Percentiles rank a stretch among this genome's conserved stretches.
These are phyloP conservation scores for Datisca glomerata DNA, from an alignment of 306 rosid species.

Conservation along the genomic window DNA sequence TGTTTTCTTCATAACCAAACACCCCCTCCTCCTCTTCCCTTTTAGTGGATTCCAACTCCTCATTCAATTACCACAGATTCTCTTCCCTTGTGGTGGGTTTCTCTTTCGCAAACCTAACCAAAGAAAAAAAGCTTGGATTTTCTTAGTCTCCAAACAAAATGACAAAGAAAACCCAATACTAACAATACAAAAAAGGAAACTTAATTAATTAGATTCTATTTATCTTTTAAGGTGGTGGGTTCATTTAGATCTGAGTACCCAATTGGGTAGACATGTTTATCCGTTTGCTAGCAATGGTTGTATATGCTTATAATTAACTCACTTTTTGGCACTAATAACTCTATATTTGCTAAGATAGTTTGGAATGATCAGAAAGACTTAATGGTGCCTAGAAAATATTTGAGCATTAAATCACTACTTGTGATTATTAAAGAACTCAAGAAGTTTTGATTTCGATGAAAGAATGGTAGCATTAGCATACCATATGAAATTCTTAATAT, in stretches of 20 bases:
- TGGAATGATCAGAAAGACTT: too few species aligned
- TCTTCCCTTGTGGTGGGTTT: not conserved
- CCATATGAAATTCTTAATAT: too few species aligned
- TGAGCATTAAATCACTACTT: not conserved
- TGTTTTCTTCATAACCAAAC: conserved; percentile 41
- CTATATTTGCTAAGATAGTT: too few species aligned
- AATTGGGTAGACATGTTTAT: not conserved
- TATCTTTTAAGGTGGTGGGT: too few species aligned
- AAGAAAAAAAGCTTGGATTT: not conserved
- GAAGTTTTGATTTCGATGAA: not conserved
- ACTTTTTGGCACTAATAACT: not conserved
- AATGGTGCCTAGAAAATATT: too few species aligned
- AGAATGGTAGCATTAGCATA: not conserved
- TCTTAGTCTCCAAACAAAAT: not conserved
- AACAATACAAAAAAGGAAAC: not conserved
- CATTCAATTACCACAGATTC: conserved; percentile 46
- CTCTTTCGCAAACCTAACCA: conserved; percentile 3
- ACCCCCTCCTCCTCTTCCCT: conserved; percentile 26
- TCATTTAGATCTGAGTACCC: not conserved
- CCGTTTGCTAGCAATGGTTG: not conserved
- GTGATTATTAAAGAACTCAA: not conserved
- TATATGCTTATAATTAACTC: not conserved
- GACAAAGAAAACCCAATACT: not conserved
- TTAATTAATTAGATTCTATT: too few species aligned
- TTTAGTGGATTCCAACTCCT: conserved; percentile 98